Evolutionary conservation across 495 filamentous ascomycete species (phyloP).

Genomic region (Immersiella caudata): DNA sequence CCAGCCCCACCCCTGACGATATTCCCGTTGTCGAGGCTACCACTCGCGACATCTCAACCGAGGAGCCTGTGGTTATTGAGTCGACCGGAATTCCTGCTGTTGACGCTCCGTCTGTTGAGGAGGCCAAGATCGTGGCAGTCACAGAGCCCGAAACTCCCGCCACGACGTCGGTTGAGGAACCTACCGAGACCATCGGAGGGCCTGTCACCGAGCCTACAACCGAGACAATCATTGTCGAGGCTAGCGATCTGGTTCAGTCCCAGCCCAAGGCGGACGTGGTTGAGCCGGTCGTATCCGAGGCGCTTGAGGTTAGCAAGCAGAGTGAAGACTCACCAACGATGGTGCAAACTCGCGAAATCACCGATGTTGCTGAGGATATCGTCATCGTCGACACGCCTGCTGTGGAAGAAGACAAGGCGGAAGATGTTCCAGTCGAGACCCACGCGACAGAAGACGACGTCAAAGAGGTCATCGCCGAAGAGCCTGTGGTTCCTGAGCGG

Average conservation of each 20-base stretch:
- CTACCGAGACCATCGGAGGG: not conserved
- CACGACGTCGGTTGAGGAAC: not conserved
- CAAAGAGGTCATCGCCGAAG: not conserved
- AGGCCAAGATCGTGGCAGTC: not conserved
- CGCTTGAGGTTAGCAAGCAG: not conserved
- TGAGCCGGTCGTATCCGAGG: not conserved
- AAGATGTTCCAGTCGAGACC: not conserved
- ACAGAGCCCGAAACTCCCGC: not conserved
- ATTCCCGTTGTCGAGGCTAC: slow-evolving; percentile 4
- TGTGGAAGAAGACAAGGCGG: not conserved
- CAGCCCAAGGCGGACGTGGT: not conserved
- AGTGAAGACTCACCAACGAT: not conserved
- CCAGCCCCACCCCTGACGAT: not conserved
- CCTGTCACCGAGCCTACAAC: not conserved
- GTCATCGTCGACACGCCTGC: not conserved
- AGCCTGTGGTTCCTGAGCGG: not conserved
- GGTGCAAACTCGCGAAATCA: not conserved
- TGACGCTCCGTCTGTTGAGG: not conserved
- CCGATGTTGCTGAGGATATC: not conserved
- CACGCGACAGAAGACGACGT: not conserved
- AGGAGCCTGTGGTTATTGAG: slow-evolving; percentile 13
- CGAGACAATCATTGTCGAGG: not conserved
- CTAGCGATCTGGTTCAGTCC: not conserved
- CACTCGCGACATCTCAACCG: slow-evolving; percentile 5
- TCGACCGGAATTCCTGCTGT: slow-evolving; percentile 3